Evolutionary conservation across 2,329 filamentous ascomycete species (phyloP).

Genomic region (Akanthomyces dipterigenus): DNA sequence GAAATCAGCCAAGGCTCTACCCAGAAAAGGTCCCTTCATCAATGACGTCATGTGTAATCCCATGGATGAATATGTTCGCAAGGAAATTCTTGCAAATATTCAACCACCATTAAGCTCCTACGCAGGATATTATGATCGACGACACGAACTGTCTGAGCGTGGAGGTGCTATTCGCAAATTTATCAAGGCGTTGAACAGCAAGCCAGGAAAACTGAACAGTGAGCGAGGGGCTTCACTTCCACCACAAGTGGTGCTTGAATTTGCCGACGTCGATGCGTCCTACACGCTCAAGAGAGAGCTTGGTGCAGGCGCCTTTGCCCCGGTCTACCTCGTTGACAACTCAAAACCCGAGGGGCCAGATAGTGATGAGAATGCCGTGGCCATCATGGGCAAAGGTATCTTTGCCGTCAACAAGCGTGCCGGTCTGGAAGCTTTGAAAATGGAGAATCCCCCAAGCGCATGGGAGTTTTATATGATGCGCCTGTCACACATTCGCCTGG

Average conservation of each 20-base stretch:
- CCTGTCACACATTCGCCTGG: constrained; percentile 69
- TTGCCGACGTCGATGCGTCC: constrained; percentile 55
- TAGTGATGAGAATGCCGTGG: constrained; percentile 35
- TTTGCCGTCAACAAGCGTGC: constrained; percentile 51
- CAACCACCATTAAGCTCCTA: constrained; percentile 70
- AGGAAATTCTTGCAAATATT: constrained; percentile 66
- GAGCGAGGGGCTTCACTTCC: constrained; percentile 56
- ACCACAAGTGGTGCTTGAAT: constrained; percentile 58
- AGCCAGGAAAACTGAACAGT: constrained; percentile 47
- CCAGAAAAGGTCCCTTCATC: constrained; percentile 65
- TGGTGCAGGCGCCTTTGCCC: constrained; percentile 88
- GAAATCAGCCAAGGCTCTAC: constrained; percentile 31
- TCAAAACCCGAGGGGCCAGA: constrained; percentile 44
- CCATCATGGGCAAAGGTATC: constrained; percentile 55
- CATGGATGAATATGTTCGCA: constrained; percentile 67
- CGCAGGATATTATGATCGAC: constrained; percentile 72
- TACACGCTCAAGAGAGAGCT: constrained; percentile 82
- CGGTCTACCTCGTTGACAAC: constrained; percentile 85
- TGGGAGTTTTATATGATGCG: constrained; percentile 99
- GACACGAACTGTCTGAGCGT: constrained; percentile 55
- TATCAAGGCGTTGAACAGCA: constrained; percentile 55
- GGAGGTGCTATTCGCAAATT: constrained; percentile 75
- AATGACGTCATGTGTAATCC: constrained; percentile 83
- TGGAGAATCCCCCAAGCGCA: constrained; percentile 78
- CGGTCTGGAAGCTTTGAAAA: constrained; percentile 79